A percentile compares a stretch with the other conserved stretches of the same genome.
phyloP scores from a whole-genome alignment of 1,284 basidiomycete genomes.

The Boletus smithii region DNA sequence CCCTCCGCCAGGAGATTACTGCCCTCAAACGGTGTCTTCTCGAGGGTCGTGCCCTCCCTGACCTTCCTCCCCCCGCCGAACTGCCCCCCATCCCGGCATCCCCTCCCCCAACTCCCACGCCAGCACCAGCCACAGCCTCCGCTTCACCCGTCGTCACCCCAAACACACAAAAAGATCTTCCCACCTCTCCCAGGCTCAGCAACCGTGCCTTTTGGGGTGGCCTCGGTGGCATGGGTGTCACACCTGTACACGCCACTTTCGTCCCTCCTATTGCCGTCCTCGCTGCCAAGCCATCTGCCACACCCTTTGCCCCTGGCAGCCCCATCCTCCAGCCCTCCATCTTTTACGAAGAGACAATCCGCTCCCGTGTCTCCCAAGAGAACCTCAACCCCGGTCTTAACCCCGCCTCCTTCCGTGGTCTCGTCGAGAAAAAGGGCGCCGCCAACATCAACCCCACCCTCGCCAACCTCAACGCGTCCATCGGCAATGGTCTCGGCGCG shows the following conservation, averaged over 20 bases:
- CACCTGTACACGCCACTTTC: conserved; percentile 81
- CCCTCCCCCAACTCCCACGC: conserved; percentile 32
- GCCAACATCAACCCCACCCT: conserved; percentile 30
- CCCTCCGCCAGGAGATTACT: conserved; percentile 80
- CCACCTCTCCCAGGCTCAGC: conserved; percentile 55
- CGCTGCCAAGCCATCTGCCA: conserved; percentile 21
- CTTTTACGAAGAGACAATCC: conserved; percentile 31
- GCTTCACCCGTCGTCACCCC: conserved; percentile 50
- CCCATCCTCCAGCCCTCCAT: conserved; percentile 32
- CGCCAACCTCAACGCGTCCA: conserved; percentile 19
- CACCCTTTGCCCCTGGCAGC: conserved; percentile 15
- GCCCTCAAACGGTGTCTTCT: conserved; percentile 79
- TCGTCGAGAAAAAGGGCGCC: conserved; percentile 32
- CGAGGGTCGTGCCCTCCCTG: conserved; percentile 47
- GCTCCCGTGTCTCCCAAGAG: conserved; percentile 48
- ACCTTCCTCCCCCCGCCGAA: conserved; percentile 47
- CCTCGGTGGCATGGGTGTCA: conserved; percentile 64
- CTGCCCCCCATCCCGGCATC: conserved; percentile 37
- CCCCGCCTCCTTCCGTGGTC: conserved; percentile 9
- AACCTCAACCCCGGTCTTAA: conserved; percentile 73
- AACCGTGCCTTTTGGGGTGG: conserved; percentile 72
- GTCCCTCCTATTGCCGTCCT: conserved; percentile 55
- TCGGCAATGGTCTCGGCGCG: conserved; percentile 34
- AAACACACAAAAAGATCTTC: conserved; percentile 83
- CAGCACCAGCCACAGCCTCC: conserved; percentile 19